Evolutionary conservation across 2,329 filamentous ascomycete genomes (phyloP), one percentile per base, ranked within the genome.

Genomic region (Pestalotiopsis sp.): DNA sequence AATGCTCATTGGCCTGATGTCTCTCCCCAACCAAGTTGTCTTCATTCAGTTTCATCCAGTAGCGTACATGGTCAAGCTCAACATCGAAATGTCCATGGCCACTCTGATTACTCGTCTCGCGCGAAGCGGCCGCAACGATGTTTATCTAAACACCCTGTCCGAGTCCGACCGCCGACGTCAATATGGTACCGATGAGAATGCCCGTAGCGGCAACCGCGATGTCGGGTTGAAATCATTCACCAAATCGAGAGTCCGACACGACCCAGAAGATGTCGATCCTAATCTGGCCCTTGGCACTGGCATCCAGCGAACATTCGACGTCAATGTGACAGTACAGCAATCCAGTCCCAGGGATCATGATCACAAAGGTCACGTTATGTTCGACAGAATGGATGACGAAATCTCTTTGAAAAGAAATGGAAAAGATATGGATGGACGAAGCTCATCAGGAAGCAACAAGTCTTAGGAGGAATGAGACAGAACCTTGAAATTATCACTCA

Each of bases 11-110:
- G 81, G 77, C 3, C 75, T 82, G 35, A 84, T 84, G 82, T 82
- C 79, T 1, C 78, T 84, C 6, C 78, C 77, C 0, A 81, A 83
- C 69, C 79, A 78, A n/a, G 79, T 81, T n/a, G 78, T 84, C 20
- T 86, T 84, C 73, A 78, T 84, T 35, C 82, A 85, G 72, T 82
- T 84, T 70, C 82, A 85, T 67, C 64, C 69, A 7, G 56, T 70
- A 40, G 69, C 80, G 5, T 85, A 83, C 71, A 75, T 84, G 24
- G 68, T 83, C 68, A 86, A 86, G 70, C 77, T 86, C 26, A 79
- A 84, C 70, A 85, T 86, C 72, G 83, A 85, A 71, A 83, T 86
- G 79, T 82, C 80, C 65, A 83, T 86, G 80, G 83, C 84, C 68
- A 81, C 83, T 66, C 79, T 86, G 22, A 83, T 85, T 68, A 80